Evolutionary conservation across 1,284 basidiomycete genomes (phyloP).

Genomic region (Gastroboletus turbinatus): DNA sequence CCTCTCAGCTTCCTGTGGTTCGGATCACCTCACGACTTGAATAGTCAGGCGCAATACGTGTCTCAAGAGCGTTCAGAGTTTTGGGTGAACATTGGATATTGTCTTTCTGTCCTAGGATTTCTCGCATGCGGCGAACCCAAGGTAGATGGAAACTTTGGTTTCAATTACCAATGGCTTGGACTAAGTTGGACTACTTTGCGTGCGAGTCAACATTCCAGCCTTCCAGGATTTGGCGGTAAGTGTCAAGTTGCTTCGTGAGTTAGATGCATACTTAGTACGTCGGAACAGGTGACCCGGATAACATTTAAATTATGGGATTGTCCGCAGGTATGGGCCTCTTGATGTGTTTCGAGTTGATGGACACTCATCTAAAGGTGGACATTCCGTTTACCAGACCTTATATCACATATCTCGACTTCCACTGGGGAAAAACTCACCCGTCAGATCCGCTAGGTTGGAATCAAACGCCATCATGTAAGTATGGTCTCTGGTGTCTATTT

Average conservation of each 20-base stretch:
- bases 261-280: slow-evolving; percentile 35
- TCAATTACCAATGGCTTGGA: slow-evolving; percentile 58
- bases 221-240: slow-evolving; percentile 37
- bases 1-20: slow-evolving; percentile 70
- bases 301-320: slow-evolving; percentile 63
- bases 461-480: slow-evolving; percentile 71
- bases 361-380: slow-evolving; percentile 47
- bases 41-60: slow-evolving; percentile 64
- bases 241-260: slow-evolving; percentile 50
- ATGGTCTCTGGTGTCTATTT: not conserved
- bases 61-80: slow-evolving; percentile 64
- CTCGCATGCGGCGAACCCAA: slow-evolving; percentile 58
- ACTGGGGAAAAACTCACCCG: slow-evolving; percentile 54
- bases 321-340: slow-evolving; percentile 53
- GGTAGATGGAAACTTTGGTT: slow-evolving; percentile 71
- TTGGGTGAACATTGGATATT: slow-evolving; percentile 72
- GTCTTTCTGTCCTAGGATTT: slow-evolving; percentile 72
- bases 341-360: not conserved
- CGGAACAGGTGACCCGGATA: slow-evolving; percentile 43
- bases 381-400: slow-evolving; percentile 73
- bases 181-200: slow-evolving; percentile 22
- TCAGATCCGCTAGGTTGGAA: slow-evolving; percentile 62
- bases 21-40: slow-evolving; percentile 64
- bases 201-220: slow-evolving; percentile 25
- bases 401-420: slow-evolving; percentile 67